Percentiles rank a stretch among this genome's conserved stretches.
Evolutionary conservation across 257 asterid genomes (phyloP).

Genomic region (Nicotiana obtusifolia): DNA sequence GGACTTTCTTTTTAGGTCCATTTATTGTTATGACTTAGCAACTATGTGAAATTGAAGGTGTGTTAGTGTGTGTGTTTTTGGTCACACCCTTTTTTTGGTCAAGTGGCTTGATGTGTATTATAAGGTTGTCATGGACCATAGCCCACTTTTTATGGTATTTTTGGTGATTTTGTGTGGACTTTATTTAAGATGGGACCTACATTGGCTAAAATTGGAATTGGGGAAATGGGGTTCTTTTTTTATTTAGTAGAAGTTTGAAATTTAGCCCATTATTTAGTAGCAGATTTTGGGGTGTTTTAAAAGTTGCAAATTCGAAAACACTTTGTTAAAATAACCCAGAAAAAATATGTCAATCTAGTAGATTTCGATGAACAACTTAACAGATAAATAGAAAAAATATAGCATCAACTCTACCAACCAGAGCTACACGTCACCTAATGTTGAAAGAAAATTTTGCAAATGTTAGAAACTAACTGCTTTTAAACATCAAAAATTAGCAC

Average conservation of each 20-base stretch:
- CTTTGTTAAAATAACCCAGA: too few species aligned
- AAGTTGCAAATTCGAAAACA: too few species aligned
- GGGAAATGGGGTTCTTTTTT: neutral
- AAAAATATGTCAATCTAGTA: too few species aligned
- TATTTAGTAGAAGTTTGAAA: neutral
- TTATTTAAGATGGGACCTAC: neutral
- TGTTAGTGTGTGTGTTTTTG: constrained; percentile 23
- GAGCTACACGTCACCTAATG: too few species aligned
- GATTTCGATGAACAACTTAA: too few species aligned
- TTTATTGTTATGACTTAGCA: neutral
- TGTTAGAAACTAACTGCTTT: too few species aligned
- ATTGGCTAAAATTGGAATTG: constrained; percentile 5
- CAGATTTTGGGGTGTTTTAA: too few species aligned
- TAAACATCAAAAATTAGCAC: too few species aligned
- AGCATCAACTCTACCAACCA: too few species aligned
- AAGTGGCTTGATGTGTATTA: neutral
- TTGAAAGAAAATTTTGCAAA: too few species aligned
- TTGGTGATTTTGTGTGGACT: neutral
- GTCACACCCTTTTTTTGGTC: neutral
- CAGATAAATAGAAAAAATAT: too few species aligned
- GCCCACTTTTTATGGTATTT: constrained; percentile 18
- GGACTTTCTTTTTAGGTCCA: constrained; percentile 79
- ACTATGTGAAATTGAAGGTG: constrained; percentile 22
- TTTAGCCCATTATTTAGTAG: constrained; percentile 1
- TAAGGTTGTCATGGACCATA: constrained; percentile 20